phyloP scores from a whole-genome alignment of 768 basidiomycete genomes.

The Lentinula sp. region DNA sequence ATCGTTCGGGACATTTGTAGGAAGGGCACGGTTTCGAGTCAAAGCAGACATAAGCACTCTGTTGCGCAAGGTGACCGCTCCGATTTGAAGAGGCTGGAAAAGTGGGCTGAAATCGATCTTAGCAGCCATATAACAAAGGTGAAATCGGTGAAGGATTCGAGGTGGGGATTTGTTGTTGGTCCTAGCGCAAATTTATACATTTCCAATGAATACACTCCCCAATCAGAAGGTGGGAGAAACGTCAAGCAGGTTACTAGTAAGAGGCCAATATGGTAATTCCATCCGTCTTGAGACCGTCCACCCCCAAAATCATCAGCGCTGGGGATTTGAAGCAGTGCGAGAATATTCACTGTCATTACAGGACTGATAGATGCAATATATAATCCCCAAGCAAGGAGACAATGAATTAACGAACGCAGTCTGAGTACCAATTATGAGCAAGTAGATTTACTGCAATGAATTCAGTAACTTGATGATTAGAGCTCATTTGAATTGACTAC shows the following conservation, averaged over 20 bases:
- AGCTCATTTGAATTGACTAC: too few relatives aligned
- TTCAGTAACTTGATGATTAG: too few relatives aligned
- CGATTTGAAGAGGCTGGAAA: conserved; percentile 23
- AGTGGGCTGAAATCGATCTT: conserved; percentile 9
- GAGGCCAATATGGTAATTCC: neutral
- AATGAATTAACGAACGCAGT: too few relatives aligned
- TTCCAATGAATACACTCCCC: neutral
- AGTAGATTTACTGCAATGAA: too few relatives aligned
- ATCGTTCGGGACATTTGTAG: conserved; percentile 26
- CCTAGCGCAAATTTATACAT: neutral
- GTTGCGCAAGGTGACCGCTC: conserved; percentile 25
- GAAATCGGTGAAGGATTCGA: neutral
- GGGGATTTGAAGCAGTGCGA: too few relatives aligned
- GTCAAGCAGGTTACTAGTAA: too few relatives aligned
- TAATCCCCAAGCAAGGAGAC: too few relatives aligned
- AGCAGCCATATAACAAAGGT: neutral
- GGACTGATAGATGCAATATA: too few relatives aligned
- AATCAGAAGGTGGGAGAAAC: neutral
- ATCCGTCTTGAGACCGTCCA: neutral
- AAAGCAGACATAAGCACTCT: conserved; percentile 28
- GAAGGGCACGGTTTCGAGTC: conserved; percentile 27
- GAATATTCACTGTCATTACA: too few relatives aligned
- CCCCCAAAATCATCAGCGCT: neutral
- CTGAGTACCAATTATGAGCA: too few relatives aligned
- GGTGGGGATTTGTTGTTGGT: neutral